Conservation (phyloP, 192 early-diverging fungal genomes). For the Gryganskiella cystojenkinii region DNA sequence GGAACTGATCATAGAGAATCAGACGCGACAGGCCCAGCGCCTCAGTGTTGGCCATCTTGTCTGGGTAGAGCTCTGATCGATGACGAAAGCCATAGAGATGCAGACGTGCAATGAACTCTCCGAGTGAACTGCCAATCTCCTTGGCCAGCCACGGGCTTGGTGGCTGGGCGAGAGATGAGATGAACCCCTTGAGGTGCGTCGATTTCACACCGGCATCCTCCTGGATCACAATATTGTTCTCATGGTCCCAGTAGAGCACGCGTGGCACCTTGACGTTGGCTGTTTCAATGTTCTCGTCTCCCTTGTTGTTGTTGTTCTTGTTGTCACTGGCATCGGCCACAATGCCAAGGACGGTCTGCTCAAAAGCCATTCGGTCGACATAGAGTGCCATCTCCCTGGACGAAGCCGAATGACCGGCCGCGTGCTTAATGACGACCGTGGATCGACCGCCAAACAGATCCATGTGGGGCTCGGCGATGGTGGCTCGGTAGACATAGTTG, state of each 20-base stretch:
- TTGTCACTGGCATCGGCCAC: conserved; percentile 30
- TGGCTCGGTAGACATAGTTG: conserved; percentile 54
- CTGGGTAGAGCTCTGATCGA: conserved; percentile 33
- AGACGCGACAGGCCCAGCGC: conserved; percentile 30
- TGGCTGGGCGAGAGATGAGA: conserved; percentile 31
- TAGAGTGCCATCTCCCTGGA: conserved; percentile 21
- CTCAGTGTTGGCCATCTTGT: conserved; percentile 35
- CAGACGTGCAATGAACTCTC: conserved; percentile 50
- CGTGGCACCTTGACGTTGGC: conserved; percentile 35
- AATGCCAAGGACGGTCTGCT: conserved; percentile 27
- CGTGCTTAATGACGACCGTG: conserved; percentile 44
- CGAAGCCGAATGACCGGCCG: conserved; percentile 30
- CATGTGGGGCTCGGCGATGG: conserved; percentile 12
- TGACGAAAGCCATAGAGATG: conserved; percentile 35
- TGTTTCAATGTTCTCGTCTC: conserved; percentile 23
- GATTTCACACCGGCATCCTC: conserved; percentile 40
- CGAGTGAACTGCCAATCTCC: conserved; percentile 44
- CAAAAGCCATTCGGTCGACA: conserved; percentile 42
- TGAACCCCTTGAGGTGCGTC: conserved; percentile 37
- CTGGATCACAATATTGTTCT: conserved; percentile 40
- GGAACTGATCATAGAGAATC: conserved; percentile 42
- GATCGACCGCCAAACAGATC: conserved; percentile 28
- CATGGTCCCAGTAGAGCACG: conserved; percentile 37
- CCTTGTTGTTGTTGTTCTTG: conserved; percentile 31
- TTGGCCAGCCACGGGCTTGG: conserved; percentile 28